Base-by-base conservation (phyloP, 2,329 filamentous ascomycete genomes). In the Aspergillus viridinutans region DNA sequence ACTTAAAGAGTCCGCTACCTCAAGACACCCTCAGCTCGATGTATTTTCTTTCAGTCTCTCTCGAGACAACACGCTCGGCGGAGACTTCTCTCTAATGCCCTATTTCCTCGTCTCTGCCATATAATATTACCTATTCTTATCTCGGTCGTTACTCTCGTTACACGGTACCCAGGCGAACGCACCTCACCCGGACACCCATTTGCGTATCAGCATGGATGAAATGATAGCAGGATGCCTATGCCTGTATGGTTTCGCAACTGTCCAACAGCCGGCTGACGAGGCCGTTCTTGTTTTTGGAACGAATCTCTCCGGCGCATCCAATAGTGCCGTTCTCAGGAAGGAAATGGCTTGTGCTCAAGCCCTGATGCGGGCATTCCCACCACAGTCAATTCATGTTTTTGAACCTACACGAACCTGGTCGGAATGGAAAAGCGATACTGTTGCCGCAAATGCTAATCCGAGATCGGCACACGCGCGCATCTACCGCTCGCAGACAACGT, bases 401-500 rank as follows among this genome's bases (percentile, higher is more conserved):
- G 43, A 23, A 26, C 23, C 43, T 23, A 23, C 21, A 23, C 43
- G 54, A 4, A 55, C 57, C 47, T 53, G 57, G 26, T 54, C 49
- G 10, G 50, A 63, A 49, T 25, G 21, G 43, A 23, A 21, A 7
- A 23, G 23, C 10, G 23, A 47, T 14, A 10, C 23, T 26, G 20
- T 10, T 47, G 56, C 0, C 45, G 60, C n/a, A 51, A 52, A 53
- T 26, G 8, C 43, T 7, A 47, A 47, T 25, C 43, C 10, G 23
- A 47, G 43, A 10, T 7, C 32, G 32, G 32, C 43, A 47, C 6
- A 14, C 4, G 9, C 3, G 23, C 56, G 61, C 21, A 55, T 61
- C 6, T 54, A 66, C 51, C 54, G 60, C 8, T 65, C 67, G 21
- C 57, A 54, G 20, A 57, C 62, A 26, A 61, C 50, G 0, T 56